These are phyloP conservation scores for Ophiostoma ulmi DNA, from an alignment of 2,329 filamentous ascomycete genomes.

Conservation along the genomic window DNA sequence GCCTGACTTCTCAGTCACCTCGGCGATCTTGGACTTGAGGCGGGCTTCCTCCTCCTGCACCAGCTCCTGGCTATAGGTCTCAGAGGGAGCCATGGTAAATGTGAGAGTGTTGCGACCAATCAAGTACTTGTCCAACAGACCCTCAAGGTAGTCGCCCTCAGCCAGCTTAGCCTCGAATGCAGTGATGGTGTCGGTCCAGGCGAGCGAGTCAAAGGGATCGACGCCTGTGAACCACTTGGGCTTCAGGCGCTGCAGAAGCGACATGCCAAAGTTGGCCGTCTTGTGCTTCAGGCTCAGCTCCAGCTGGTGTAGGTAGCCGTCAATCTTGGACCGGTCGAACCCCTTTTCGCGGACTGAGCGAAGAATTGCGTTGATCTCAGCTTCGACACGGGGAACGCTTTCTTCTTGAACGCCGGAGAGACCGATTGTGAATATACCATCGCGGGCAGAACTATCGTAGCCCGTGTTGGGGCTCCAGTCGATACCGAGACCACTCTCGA, in stretches of 20 bases:
- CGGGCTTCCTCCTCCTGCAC: slow-evolving; percentile 71
- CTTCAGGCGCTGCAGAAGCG: slow-evolving; percentile 80
- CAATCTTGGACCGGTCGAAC: slow-evolving; percentile 85
- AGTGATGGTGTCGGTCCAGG: slow-evolving; percentile 84
- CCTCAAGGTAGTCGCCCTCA: slow-evolving; percentile 74
- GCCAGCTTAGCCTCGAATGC: slow-evolving; percentile 74
- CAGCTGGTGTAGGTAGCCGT: slow-evolving; percentile 87
- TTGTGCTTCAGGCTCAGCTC: slow-evolving; percentile 95
- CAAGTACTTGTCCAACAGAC: slow-evolving; percentile 81
- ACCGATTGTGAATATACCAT: slow-evolving; percentile 83
- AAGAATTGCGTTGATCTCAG: slow-evolving; percentile 67
- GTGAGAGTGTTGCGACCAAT: slow-evolving; percentile 80
- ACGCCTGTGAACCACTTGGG: slow-evolving; percentile 94
- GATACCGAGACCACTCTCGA: slow-evolving; percentile 83
- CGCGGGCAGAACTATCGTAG: slow-evolving; percentile 72
- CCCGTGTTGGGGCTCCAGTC: slow-evolving; percentile 95
- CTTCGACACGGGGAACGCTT: slow-evolving; percentile 71
- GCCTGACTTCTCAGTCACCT: slow-evolving; percentile 63
- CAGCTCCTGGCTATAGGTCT: slow-evolving; percentile 67
- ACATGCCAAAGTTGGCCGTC: slow-evolving; percentile 90
- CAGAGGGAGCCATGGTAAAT: slow-evolving; percentile 89
- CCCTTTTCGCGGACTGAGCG: slow-evolving; percentile 65
- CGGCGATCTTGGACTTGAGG: slow-evolving; percentile 66
- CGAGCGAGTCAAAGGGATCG: slow-evolving; percentile 83
- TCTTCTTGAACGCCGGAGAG: slow-evolving; percentile 81